Conservation (phyloP, 2,329 filamentous ascomycete genomes). For the Fusarium sp. region DNA sequence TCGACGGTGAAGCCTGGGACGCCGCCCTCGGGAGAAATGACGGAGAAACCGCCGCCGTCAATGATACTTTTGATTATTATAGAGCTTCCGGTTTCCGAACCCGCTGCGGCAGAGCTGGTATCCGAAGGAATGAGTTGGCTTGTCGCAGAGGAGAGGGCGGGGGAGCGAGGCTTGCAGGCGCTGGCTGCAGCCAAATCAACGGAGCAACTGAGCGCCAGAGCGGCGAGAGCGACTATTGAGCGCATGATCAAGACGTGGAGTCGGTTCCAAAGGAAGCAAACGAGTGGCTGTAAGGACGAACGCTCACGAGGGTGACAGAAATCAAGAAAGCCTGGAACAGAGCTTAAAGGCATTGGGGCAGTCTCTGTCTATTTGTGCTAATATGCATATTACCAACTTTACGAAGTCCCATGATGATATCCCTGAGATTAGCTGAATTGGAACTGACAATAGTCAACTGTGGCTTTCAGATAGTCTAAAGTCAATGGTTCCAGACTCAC, state of each 20-base stretch:
- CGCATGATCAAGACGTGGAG: neutral
- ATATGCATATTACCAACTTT: no score
- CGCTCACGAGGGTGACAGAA: neutral
- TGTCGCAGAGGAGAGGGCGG: neutral
- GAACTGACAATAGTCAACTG: neutral
- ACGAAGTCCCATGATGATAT: no score
- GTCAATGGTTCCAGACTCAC: neutral
- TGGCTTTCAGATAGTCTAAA: slow-evolving; percentile 1
- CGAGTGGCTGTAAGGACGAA: slow-evolving; percentile 21
- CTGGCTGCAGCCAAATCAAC: neutral
- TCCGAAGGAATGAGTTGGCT: neutral
- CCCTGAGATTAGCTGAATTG: neutral
- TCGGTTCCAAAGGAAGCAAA: neutral
- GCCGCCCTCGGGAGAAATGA: neutral
- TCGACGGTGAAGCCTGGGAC: slow-evolving; percentile 4
- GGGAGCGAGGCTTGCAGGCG: neutral
- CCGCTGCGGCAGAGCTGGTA: neutral
- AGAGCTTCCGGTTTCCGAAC: neutral
- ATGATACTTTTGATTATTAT: slow-evolving; percentile 2
- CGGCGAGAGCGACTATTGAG: neutral
- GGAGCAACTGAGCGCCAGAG: neutral
- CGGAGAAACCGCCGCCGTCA: slow-evolving; percentile 1
- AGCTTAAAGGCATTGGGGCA: neutral
- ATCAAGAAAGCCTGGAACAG: neutral
- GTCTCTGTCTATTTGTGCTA: neutral